These are phyloP conservation scores for Silene uniflora DNA, from an alignment of 148 eudicot genomes.

Conservation along the genomic window DNA sequence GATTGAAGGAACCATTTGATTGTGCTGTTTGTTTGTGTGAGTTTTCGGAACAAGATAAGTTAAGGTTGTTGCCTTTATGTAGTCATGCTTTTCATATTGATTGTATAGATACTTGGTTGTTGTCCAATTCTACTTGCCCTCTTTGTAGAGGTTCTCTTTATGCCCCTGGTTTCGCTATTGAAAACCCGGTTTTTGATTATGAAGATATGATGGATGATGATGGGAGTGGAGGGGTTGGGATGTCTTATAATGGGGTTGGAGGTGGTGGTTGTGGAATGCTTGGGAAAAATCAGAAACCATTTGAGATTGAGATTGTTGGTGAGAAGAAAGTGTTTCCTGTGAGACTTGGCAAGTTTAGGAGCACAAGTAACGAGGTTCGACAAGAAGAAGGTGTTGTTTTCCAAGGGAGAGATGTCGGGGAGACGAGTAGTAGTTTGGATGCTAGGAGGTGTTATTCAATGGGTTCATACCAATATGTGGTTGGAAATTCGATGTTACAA, in stretches of 20 bases:
- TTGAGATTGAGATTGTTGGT: slow-evolving; percentile 28
- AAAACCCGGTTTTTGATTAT: slow-evolving; percentile 61
- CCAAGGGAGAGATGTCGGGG: slow-evolving; percentile 46
- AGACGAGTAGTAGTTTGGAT: slow-evolving; percentile 74
- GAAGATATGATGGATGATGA: slow-evolving; percentile 36
- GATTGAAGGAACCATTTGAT: slow-evolving; percentile 81
- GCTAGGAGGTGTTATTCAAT: slow-evolving; percentile 89
- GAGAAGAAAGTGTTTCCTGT: slow-evolving; percentile 71
- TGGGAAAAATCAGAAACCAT: slow-evolving; percentile 23
- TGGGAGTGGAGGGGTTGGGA: slow-evolving; percentile 40
- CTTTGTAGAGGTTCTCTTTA: slow-evolving; percentile 79
- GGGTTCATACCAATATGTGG: slow-evolving; percentile 91
- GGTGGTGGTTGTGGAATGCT: not conserved
- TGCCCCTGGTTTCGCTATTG: slow-evolving; percentile 47
- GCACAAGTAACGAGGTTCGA: slow-evolving; percentile 32
- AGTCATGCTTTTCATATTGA: slow-evolving; percentile 89
- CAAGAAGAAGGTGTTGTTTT: slow-evolving; percentile 12
- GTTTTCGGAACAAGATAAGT: slow-evolving; percentile 54
- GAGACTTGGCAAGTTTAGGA: slow-evolving; percentile 74
- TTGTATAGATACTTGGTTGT: slow-evolving; percentile 89
- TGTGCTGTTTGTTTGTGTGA: slow-evolving; percentile 90
- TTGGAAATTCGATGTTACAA: slow-evolving; percentile 59
- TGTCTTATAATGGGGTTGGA: not conserved
- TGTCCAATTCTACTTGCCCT: slow-evolving; percentile 85
- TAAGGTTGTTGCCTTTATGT: slow-evolving; percentile 74